A percentile compares a stretch with the other conserved stretches of the same genome.
These are phyloP conservation scores for Chrysanthemum lavandulifolium DNA, from an alignment of 129 eudicot species.

Conservation along the genomic window DNA sequence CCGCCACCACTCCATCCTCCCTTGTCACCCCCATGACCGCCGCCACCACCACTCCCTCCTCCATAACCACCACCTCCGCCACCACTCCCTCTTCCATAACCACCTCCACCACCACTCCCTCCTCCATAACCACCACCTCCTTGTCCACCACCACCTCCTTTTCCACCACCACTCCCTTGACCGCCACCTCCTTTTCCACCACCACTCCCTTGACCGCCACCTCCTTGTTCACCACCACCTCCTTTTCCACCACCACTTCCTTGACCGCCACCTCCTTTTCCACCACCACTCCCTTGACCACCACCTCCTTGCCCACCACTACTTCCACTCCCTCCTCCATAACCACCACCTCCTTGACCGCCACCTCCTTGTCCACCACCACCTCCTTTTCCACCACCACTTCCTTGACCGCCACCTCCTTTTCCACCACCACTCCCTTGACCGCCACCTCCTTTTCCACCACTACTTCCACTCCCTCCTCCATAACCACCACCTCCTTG, in stretches of 20 bases:
- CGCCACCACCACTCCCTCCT: slow-evolving; percentile 2
- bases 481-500: slow-evolving; percentile 26
- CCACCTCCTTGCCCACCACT: slow-evolving; percentile 29
- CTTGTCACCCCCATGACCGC: slow-evolving; percentile 2
- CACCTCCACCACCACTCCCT: slow-evolving; percentile 6
- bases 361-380: slow-evolving; percentile 18
- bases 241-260: background rate
- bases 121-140: slow-evolving; percentile 16
- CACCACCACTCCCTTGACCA: background rate
- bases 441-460: background rate
- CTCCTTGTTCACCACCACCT: slow-evolving; percentile 21
- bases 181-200: slow-evolving; percentile 15
- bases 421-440: slow-evolving; percentile 23
- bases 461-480: slow-evolving; percentile 11
- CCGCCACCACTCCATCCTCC: slow-evolving; percentile 3
- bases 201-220: slow-evolving; percentile 18
- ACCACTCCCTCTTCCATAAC: background rate
- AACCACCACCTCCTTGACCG: background rate
- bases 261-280: no score
- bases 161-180: slow-evolving; percentile 16
- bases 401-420: slow-evolving; percentile 16
- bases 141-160: slow-evolving; percentile 17
- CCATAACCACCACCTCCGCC: slow-evolving; percentile 15
- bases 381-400: slow-evolving; percentile 33
- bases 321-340: slow-evolving; percentile 27